Percentiles rank a stretch among this genome's conserved stretches.
These are phyloP conservation scores for Picochlorum sp. DNA, from an alignment of 139 green algal genomes.

Conservation along the genomic window DNA sequence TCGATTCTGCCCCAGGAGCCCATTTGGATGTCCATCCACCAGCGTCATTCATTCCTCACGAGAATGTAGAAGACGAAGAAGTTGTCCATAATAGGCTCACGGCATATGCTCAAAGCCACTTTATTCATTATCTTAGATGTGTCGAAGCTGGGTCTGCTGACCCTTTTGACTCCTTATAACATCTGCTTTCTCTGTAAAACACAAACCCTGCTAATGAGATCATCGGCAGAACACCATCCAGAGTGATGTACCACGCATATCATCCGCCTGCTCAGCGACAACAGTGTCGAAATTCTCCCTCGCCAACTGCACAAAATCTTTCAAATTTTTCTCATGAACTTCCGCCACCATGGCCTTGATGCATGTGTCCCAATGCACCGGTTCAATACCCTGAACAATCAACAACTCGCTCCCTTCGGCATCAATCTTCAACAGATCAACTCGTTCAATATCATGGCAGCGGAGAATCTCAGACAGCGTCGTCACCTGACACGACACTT, in stretches of 20 bases:
- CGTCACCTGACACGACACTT: constrained; percentile 11
- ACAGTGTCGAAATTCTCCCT: constrained; percentile 12
- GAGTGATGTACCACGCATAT: constrained; percentile 13
- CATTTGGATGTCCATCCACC: constrained; percentile 29
- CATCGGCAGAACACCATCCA: constrained; percentile 13
- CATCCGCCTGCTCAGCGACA: constrained; percentile 10
- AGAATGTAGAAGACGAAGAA: constrained; percentile 8
- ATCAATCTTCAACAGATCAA: constrained; percentile 52
- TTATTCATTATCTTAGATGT: constrained; percentile 22
- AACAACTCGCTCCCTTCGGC: constrained; percentile 44
- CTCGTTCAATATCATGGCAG: constrained; percentile 7
- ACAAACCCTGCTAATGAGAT: neutral
- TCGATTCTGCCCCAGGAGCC: constrained; percentile 55
- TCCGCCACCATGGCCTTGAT: constrained; percentile 28
- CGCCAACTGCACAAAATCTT: constrained; percentile 2
- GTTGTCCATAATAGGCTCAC: constrained; percentile 18
- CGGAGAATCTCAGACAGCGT: constrained; percentile 25
- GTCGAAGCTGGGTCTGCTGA: constrained; percentile 18
- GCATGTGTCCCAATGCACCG: constrained; percentile 33
- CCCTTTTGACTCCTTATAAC: neutral
- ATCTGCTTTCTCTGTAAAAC: neutral
- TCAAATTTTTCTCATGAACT: constrained; percentile 25
- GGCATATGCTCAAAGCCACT: constrained; percentile 27
- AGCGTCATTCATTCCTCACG: constrained; percentile 33
- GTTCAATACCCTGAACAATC: constrained; percentile 32